phyloP scores from a whole-genome alignment of 495 filamentous ascomycete genomes.

The Xylona heveae region DNA sequence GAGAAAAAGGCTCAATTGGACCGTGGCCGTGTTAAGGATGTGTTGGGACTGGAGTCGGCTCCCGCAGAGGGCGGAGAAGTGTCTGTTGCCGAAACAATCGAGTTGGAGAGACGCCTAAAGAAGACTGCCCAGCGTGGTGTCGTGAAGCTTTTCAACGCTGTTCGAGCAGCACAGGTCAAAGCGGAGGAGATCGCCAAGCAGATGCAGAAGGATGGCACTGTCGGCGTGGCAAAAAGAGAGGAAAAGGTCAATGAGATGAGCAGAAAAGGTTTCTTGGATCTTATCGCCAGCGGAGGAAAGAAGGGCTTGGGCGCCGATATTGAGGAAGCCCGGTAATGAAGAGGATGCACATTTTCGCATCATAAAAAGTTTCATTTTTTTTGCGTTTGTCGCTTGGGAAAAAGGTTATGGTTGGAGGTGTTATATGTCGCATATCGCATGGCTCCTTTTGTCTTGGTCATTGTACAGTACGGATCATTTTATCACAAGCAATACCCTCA shows the following conservation, averaged over 20 bases:
- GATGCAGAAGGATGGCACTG: constrained; percentile 46
- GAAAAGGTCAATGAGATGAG: constrained; percentile 85
- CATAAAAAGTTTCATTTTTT: too few relatives aligned
- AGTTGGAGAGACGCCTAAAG: constrained; percentile 58
- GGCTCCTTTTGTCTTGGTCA: too few relatives aligned
- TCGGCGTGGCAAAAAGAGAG: constrained; percentile 50
- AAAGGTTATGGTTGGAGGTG: too few relatives aligned
- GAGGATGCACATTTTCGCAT: constrained; percentile 4
- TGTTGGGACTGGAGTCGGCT: constrained; percentile 34
- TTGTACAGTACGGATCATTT: too few relatives aligned
- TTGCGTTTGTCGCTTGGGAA: too few relatives aligned
- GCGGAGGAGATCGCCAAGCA: constrained; percentile 51
- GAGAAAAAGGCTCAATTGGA: constrained; percentile 68
- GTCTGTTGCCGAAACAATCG: constrained; percentile 34
- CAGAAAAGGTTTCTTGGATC: constrained; percentile 82
- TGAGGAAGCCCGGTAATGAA: constrained; percentile 26
- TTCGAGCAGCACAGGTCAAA: constrained; percentile 75
- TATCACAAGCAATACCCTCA: too few relatives aligned
- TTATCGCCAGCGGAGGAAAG: constrained; percentile 51
- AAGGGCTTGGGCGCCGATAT: constrained; percentile 27
- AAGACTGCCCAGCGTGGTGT: constrained; percentile 84
- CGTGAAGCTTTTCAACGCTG: constrained; percentile 88
- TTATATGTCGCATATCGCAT: too few relatives aligned
- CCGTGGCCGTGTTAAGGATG: constrained; percentile 71
- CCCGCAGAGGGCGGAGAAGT: constrained; percentile 17